Base-by-base conservation (phyloP, 2,329 filamentous ascomycete species). In the Hypomyces rosellus region DNA sequence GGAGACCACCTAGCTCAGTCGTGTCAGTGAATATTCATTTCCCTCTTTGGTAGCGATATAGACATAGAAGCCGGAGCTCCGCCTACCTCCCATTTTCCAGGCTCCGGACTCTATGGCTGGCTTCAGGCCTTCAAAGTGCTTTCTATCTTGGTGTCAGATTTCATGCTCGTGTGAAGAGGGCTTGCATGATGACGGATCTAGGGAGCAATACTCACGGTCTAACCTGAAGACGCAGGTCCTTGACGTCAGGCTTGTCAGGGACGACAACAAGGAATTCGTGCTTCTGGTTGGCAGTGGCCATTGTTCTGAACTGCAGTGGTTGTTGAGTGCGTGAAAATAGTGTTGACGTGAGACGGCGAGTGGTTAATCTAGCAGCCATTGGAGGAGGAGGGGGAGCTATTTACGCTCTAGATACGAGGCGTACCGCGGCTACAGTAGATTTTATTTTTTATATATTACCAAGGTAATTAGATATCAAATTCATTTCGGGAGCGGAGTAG, bases 191-290 rank as follows among this genome's bases (percentile, higher is more conserved):
- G 14, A 20, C 30, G 8, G 7, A 46, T 16, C 18, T 14, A 13
- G 16, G 45, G 7, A 12, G 16, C 33, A 2, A 2, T 8, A 71
- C 78, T 59, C 64, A 84, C 81, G 73, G 65, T 55, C 81, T 73
- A 42, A 82, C 74, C 57, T 81, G 77, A 22, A 87, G 68, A 49
- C 85, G 74, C 74, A 85, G 85, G 56, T 74, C 74, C 52, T 76
- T 68, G 16, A 67, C 72, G 38, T 77, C 81, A 2, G 82, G 76
- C 65, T 82, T 79, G 66, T 89, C 85, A 12, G 83, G 85, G 36
- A 88, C 63, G 51, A 89, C 74, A 59, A 85, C 82, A 36, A 89
- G 76, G 73, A 83, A 89, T 66, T 88, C 82, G 54, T 71, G 76
- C 62, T 76, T 78, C 36, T 57, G 59, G 20, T 56, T 41, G 33